These are phyloP conservation scores for Arbutus unedo DNA, from an alignment of 148 eudicot genomes.

Conservation along the genomic window DNA sequence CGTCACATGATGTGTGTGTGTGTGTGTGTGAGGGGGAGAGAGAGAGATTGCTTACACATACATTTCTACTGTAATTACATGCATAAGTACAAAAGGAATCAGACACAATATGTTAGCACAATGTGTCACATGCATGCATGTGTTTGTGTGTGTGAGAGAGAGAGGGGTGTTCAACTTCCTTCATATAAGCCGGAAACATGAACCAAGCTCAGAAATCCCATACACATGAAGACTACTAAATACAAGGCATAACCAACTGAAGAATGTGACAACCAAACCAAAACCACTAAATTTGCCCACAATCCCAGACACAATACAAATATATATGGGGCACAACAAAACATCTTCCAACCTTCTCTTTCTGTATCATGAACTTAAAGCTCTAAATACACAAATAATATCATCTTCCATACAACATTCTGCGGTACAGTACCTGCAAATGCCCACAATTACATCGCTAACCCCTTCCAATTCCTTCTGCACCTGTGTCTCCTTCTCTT, in stretches of 20 bases:
- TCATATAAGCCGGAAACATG: not conserved
- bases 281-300: conserved; percentile 9
- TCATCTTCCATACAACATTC: conserved; percentile 21
- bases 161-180: not conserved
- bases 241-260: conserved; percentile 10
- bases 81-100: too few relatives aligned
- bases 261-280: conserved; percentile 17
- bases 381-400: conserved; percentile 22
- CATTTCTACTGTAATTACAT: too few relatives aligned
- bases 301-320: not conserved
- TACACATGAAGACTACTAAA: not conserved
- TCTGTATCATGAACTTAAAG: conserved; percentile 8
- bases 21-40: not conserved
- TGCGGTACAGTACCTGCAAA: conserved; percentile 3
- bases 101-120: not conserved
- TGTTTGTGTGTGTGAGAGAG: too few relatives aligned
- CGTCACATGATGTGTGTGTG: not conserved
- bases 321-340: not conserved
- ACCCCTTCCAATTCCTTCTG: not conserved
- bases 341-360: conserved; percentile 14
- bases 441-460: conserved; percentile 17
- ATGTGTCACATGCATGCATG: too few relatives aligned
- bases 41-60: too few relatives aligned
- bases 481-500: conserved; percentile 5
- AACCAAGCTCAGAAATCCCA: conserved; percentile 11